These are phyloP conservation scores for Talaromyces sp. DNA, from an alignment of 2,329 filamentous ascomycete species.

Conservation along the genomic window DNA sequence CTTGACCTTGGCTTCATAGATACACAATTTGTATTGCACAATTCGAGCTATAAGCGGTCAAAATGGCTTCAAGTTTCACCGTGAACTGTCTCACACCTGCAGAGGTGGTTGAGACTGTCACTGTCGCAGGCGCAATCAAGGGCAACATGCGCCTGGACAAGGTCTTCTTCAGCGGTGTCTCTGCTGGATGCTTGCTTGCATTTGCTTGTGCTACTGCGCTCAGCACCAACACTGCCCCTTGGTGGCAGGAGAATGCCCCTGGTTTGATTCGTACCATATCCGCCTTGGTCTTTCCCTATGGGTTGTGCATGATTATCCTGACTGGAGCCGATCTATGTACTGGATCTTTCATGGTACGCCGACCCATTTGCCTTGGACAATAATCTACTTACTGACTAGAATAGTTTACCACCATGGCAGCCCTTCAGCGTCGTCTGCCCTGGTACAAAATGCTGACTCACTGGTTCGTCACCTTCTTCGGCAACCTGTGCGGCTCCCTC, in stretches of 20 bases:
- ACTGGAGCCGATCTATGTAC: constrained; percentile 52
- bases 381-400: not conserved
- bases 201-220: constrained; percentile 51
- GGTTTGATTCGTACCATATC: constrained; percentile 47
- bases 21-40: not conserved
- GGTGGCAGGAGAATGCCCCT: constrained; percentile 50
- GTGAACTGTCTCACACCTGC: constrained; percentile 46
- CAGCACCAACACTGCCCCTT: constrained; percentile 46
- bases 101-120: constrained; percentile 52
- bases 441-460: constrained; percentile 53
- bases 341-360: constrained; percentile 43
- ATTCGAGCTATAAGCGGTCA: not conserved
- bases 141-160: constrained; percentile 54
- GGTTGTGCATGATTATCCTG: constrained; percentile 50
- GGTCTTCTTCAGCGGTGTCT: constrained; percentile 51
- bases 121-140: constrained; percentile 51
- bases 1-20: not conserved
- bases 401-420: constrained; percentile 45
- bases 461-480: constrained; percentile 17
- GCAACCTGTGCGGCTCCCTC: constrained; percentile 15
- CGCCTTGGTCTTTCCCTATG: constrained; percentile 50
- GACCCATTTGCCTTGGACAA: not conserved
- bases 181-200: constrained; percentile 51
- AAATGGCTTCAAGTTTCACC: constrained; percentile 15
- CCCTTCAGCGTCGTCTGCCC: constrained; percentile 41